Evolutionary conservation across 192 early-diverging fungal genomes (phyloP).

Genomic region (Backusella tarrabulga): DNA sequence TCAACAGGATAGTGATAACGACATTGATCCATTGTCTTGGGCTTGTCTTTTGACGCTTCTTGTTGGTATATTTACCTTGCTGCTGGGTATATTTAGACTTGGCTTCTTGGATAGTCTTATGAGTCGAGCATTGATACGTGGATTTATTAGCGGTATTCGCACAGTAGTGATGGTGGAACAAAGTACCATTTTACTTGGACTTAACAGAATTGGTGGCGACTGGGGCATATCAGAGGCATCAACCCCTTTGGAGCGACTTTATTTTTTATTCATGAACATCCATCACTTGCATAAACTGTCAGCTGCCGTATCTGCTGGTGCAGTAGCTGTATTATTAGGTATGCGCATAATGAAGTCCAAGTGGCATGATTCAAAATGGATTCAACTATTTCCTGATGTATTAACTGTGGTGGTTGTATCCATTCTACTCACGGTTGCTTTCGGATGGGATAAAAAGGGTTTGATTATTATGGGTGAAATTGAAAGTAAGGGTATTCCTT

Average conservation of each 20-base stretch:
- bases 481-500: conserved; percentile 55
- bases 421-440: conserved; percentile 58
- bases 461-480: conserved; percentile 81
- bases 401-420: conserved; percentile 81
- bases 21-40: conserved; percentile 51
- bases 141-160: conserved; percentile 95
- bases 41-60: conserved; percentile 74
- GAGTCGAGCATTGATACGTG: conserved; percentile 87
- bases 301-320: conserved; percentile 62
- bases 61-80: conserved; percentile 88
- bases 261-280: conserved; percentile 65
- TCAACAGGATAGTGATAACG: conserved; percentile 35
- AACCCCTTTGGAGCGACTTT: conserved; percentile 77
- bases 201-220: conserved; percentile 35
- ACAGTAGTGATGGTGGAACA: conserved; percentile 91
- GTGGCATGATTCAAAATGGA: conserved; percentile 34
- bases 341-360: conserved; percentile 54
- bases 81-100: conserved; percentile 91
- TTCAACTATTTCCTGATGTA: conserved; percentile 89
- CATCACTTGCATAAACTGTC: conserved; percentile 67
- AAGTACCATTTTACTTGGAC: conserved; percentile 70
- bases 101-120: conserved; percentile 96
- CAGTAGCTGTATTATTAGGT: conserved; percentile 65
- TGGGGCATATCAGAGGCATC: conserved; percentile 58
- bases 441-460: conserved; percentile 71